Evolutionary conservation across 192 early-diverging fungal species (phyloP), one percentile per base, ranked within the genome.

Genomic region (Gaertneriomyces sp.): DNA sequence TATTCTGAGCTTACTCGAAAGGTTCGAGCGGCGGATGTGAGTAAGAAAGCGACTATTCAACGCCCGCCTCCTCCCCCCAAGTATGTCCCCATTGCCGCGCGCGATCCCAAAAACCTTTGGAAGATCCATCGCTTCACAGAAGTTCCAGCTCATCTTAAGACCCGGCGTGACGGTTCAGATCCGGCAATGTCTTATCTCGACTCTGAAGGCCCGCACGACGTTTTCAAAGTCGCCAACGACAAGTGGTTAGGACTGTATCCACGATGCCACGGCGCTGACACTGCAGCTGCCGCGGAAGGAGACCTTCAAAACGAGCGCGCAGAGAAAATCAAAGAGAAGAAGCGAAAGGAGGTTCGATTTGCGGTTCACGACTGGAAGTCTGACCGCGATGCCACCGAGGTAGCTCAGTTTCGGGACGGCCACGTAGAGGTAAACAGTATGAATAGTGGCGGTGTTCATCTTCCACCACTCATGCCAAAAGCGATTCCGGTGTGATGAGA

Each of bases 81-180:
- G 25, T 17, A 12, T 5, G 12, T 25, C 33, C 38, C 54, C 57
- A 68, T 68, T 33, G 56, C 57, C 45, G 66, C 58, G n/a, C 73
- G 74, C 33, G 76, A 83, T 64, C 64, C 72, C 6, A 61, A 57
- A 10, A 74, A 69, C 14, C 70, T 83, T 5, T 83, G 80, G 75
- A 83, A 83, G 61, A 74, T 83, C 69, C 64, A 64, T n/a, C 77
- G 78, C 57, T 83, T 83, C 56, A 46, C 59, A 53, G 65, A 73
- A 17, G 70, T 74, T 25, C 47, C 42, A 12, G 64, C 81, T 8
- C 73, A 75, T 45, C 70, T 82, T 45, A 47, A 45, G 40, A 73
- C 69, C 5, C 53, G 63, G 52, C 68, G 73, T 6, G 10, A 16
- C 10, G 42, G 40, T 5, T 38, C 16, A 14, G 70, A 71, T 46